Base-by-base conservation (phyloP, 2,329 filamentous ascomycete genomes). In the Lecanicillium sp. region DNA sequence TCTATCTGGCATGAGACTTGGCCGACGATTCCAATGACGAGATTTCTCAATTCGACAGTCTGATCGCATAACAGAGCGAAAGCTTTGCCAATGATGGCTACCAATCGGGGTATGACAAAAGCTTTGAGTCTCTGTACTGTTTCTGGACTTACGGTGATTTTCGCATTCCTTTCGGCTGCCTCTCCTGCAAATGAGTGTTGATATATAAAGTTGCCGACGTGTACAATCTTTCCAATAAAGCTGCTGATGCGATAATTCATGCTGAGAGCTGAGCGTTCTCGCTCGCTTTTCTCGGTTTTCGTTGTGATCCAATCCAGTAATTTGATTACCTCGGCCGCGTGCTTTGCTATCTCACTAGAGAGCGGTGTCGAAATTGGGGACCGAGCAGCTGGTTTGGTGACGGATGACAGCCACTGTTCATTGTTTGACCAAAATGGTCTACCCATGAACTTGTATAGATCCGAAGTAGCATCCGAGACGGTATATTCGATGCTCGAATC, bases 1-100 rank as follows among this genome's bases (percentile, higher is more conserved):
- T 30, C 27, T 19, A 23, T 19, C 6, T 33, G 19, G 6, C 32
- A 20, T 19, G 21, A 40, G 4, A 47, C 17, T 1, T 32, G 8
- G n/a, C 10, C n/a, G 11, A 39, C 11, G 35, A 47, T 7, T 7
- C 4, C 24, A 11, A 47, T 7, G 5, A 33, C 29, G 1, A 47
- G 10, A 11, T 10, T 2, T 12, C 29, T 15, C 15, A 47, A 19
- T 12, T 33, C 29, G 2, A 11, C n/a, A 2, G 1, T 5, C 20
- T 19, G 29, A 15, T 47, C 35, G 29, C 27, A 20, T 27, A 47
- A 23, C 21, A 47, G 29, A 10, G 44, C 40, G 17, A 40, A 47
- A 2, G 9, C 15, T 5, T 35, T 40, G 12, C 27, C 8, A 3
- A 47, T 32, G 11, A 26, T 21, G 21, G 35, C n/a, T 15, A 41